A percentile compares a stretch with the other conserved stretches of the same genome.
These are phyloP conservation scores for Flaveria floridana DNA, from an alignment of 140 eudicot species.

Conservation along the genomic window DNA sequence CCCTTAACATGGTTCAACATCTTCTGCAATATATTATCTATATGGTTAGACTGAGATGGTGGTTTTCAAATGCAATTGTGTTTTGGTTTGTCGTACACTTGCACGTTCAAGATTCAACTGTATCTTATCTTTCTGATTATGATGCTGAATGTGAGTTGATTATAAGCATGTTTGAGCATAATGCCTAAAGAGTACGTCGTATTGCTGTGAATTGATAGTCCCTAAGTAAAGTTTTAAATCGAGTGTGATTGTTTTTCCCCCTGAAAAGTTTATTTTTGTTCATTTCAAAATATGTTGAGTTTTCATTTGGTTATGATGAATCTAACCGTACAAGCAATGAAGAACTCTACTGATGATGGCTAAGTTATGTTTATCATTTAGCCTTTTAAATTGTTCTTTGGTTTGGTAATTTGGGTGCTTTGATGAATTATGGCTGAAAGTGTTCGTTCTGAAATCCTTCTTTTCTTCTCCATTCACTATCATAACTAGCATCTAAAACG, in stretches of 20 bases:
- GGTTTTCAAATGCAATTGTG: too few species aligned
- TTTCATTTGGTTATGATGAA: neutral
- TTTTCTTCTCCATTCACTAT: neutral
- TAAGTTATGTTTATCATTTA: neutral
- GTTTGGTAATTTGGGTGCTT: neutral
- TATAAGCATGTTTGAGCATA: neutral
- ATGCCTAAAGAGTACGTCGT: neutral
- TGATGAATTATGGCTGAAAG: neutral
- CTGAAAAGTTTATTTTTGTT: neutral
- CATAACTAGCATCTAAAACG: neutral
- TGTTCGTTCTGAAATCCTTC: neutral
- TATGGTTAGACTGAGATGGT: too few species aligned
- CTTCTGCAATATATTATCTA: too few species aligned
- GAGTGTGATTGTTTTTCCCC: neutral
- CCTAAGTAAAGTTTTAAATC: neutral
- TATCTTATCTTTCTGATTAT: neutral
- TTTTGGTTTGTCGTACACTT: too few species aligned
- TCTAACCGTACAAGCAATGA: neutral
- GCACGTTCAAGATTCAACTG: too few species aligned
- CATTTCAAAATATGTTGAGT: neutral
- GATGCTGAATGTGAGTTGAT: neutral
- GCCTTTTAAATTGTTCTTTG: neutral
- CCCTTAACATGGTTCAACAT: too few species aligned
- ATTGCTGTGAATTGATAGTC: neutral
- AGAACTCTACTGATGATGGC: neutral